These are phyloP conservation scores for Ustilago nuda DNA, from an alignment of 1,284 basidiomycete genomes.

Conservation along the genomic window DNA sequence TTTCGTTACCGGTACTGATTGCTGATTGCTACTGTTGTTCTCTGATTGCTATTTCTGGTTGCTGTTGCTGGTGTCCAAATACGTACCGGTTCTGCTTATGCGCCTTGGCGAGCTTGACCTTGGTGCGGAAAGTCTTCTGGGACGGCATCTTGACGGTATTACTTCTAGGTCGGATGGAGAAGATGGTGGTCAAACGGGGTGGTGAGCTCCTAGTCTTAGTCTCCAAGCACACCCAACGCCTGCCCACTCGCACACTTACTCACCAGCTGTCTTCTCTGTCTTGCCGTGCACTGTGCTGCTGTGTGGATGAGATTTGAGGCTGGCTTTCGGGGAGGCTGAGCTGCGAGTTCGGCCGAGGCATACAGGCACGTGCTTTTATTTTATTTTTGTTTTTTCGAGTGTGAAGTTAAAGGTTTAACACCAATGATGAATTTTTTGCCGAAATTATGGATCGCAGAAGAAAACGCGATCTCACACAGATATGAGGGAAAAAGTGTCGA, in stretches of 20 bases:
- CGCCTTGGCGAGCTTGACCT: conserved; percentile 97
- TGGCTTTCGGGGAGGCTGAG: background rate
- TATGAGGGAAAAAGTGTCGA: background rate
- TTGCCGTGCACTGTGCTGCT: background rate
- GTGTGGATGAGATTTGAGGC: background rate
- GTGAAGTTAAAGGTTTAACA: too few species aligned
- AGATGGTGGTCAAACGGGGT: conserved; percentile 15
- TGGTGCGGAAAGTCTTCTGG: conserved; percentile 96
- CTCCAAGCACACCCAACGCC: background rate
- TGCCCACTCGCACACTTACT: background rate
- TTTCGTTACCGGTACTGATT: too few species aligned
- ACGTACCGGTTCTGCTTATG: conserved; percentile 89
- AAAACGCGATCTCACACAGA: background rate
- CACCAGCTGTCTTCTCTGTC: background rate
- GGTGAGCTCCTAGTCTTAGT: background rate
- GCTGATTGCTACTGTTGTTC: background rate
- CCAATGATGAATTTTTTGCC: too few species aligned
- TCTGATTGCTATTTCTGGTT: background rate
- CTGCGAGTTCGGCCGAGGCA: too few species aligned
- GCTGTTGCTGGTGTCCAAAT: conserved; percentile 11
- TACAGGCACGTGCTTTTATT: too few species aligned
- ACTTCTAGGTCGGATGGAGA: conserved; percentile 8
- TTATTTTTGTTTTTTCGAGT: too few species aligned
- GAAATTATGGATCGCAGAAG: too few species aligned
- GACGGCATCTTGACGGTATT: conserved; percentile 77